A percentile compares a stretch with the other conserved stretches of the same genome.
These are phyloP conservation scores for Coelastrella sp. DNA, from an alignment of 139 green algal species.

Conservation along the genomic window DNA sequence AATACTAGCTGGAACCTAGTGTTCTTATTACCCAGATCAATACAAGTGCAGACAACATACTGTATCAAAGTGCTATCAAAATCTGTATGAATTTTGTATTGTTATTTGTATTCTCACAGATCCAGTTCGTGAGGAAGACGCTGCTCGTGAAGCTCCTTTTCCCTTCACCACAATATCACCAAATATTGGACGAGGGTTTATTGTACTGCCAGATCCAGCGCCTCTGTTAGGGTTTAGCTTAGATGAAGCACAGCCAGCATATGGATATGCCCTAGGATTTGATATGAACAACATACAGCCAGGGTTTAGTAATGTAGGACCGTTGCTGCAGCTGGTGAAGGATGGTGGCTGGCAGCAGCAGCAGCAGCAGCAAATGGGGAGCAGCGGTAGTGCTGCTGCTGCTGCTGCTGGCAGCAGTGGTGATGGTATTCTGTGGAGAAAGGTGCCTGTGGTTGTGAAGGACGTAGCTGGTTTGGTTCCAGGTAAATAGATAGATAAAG, in stretches of 20 bases:
- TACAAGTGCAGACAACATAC: too few relatives aligned
- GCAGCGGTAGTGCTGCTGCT: too few relatives aligned
- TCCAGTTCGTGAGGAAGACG: conserved; percentile 53
- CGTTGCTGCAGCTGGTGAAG: conserved; percentile 46
- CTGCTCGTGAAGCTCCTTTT: conserved; percentile 55
- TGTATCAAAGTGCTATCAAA: background rate
- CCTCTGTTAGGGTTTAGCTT: conserved; percentile 45
- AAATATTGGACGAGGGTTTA: conserved; percentile 57
- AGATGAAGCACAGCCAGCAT: conserved; percentile 5
- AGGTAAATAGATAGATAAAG: conserved; percentile 28
- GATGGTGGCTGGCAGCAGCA: conserved; percentile 25
- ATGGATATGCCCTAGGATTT: conserved; percentile 29
- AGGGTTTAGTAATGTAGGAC: conserved; percentile 48
- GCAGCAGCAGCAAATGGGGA: conserved; percentile 16
- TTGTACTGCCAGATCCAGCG: conserved; percentile 55
- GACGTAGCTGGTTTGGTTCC: conserved; percentile 73
- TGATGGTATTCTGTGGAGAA: conserved; percentile 52
- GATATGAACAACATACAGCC: background rate
- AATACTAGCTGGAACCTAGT: too few relatives aligned
- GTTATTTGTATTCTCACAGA: conserved; percentile 14
- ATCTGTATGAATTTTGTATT: background rate
- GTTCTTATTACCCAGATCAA: too few relatives aligned
- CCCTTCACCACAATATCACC: conserved; percentile 74
- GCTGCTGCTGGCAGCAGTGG: background rate
- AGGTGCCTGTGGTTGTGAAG: conserved; percentile 57